Evolutionary conservation across 805 yeast genomes (phyloP).

Genomic region (Monosporozyma siamensis): DNA sequence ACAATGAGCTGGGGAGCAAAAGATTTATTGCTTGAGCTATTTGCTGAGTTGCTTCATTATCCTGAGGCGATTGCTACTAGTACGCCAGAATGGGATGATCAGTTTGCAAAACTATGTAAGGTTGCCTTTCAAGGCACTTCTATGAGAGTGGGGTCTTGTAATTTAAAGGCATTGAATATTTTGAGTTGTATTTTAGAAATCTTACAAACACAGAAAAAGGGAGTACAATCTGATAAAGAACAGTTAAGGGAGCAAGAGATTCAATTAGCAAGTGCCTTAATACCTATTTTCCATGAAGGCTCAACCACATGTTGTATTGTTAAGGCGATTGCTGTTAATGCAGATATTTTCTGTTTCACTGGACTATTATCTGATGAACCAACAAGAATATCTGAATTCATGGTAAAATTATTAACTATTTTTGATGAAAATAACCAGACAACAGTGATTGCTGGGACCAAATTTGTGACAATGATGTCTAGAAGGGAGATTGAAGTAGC

Average conservation of each 20-base stretch:
- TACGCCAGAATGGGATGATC: background rate
- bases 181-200: slow-evolving; percentile 53
- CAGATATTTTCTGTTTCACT: slow-evolving; percentile 61
- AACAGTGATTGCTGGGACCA: slow-evolving; percentile 42
- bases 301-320: slow-evolving; percentile 67
- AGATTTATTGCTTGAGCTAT: background rate
- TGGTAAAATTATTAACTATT: slow-evolving; percentile 60
- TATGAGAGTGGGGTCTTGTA: slow-evolving; percentile 50
- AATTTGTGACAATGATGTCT: slow-evolving; percentile 36
- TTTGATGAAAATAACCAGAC: slow-evolving; percentile 24
- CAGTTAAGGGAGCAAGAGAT: slow-evolving; percentile 91
- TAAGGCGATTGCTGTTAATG: slow-evolving; percentile 67
- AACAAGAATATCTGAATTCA: slow-evolving; percentile 50
- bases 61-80: slow-evolving; percentile 17
- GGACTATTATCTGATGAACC: slow-evolving; percentile 41
- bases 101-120: slow-evolving; percentile 40
- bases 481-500: slow-evolving; percentile 49
- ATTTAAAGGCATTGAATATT: slow-evolving; percentile 55
- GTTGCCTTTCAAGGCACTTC: slow-evolving; percentile 77
- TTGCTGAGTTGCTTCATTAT: slow-evolving; percentile 11
- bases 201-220: slow-evolving; percentile 48
- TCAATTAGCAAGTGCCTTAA: slow-evolving; percentile 78
- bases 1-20: background rate
- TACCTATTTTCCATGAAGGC: slow-evolving; percentile 73
- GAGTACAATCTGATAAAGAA: slow-evolving; percentile 62